Evolutionary conservation across 768 basidiomycete genomes (phyloP).

Genomic region (Termitomyces heimii): DNA sequence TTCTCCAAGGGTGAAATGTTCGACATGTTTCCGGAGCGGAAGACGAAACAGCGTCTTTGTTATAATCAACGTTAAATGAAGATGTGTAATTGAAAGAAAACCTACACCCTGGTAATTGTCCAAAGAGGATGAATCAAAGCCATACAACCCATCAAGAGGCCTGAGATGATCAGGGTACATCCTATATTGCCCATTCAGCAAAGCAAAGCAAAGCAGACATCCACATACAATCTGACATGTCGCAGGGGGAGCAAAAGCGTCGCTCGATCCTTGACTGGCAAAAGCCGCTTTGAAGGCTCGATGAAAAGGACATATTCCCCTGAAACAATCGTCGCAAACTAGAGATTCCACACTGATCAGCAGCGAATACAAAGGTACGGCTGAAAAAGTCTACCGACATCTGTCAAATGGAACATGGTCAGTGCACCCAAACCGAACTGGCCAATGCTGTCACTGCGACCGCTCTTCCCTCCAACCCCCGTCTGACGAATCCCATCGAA

Average conservation of each 20-base stretch:
- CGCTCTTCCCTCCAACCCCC: constrained; percentile 39
- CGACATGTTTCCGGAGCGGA: constrained; percentile 27
- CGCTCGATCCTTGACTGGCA: constrained; percentile 28
- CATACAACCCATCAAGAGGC: constrained; percentile 32
- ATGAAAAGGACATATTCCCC: constrained; percentile 29
- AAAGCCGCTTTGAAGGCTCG: constrained; percentile 37
- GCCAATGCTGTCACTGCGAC: constrained; percentile 34
- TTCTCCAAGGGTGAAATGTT: constrained; percentile 12
- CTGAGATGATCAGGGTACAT: constrained; percentile 35
- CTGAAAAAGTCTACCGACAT: constrained; percentile 25
- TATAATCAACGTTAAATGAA: not conserved
- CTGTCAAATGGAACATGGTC: constrained; percentile 47
- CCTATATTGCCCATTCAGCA: constrained; percentile 16
- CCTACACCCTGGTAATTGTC: constrained; percentile 35
- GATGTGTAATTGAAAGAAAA: not conserved
- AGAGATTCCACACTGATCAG: not conserved
- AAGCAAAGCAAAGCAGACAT: not conserved
- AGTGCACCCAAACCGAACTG: constrained; percentile 48
- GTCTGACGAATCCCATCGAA: constrained; percentile 40
- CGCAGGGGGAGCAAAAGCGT: constrained; percentile 24
- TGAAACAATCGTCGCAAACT: constrained; percentile 31
- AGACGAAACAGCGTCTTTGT: constrained; percentile 40
- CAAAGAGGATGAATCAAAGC: constrained; percentile 23
- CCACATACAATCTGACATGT: constrained; percentile 26
- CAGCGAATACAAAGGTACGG: not conserved